A percentile compares a stretch with the other conserved stretches of the same genome.
These are phyloP conservation scores for Cudoniella acicularis DNA, from an alignment of 495 filamentous ascomycete genomes.

Conservation along the genomic window DNA sequence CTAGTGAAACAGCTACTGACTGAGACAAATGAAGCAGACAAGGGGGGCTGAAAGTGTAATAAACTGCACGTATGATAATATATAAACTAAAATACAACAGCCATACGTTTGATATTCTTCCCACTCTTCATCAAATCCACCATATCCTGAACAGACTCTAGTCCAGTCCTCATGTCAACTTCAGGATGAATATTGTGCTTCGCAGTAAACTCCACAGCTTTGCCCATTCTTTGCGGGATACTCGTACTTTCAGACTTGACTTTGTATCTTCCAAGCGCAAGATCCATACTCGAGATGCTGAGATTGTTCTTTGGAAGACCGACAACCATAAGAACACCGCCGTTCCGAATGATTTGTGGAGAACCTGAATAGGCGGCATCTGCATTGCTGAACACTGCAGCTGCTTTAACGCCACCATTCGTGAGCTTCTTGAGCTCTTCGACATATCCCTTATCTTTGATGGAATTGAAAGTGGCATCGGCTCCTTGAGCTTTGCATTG, in stretches of 20 bases:
- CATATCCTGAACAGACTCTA: conserved; percentile 22
- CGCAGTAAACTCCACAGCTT: conserved; percentile 19
- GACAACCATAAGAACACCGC: conserved; percentile 38
- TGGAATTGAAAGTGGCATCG: conserved; percentile 12
- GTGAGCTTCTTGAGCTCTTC: conserved; percentile 10
- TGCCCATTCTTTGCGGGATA: conserved; percentile 12
- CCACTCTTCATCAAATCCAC: conserved; percentile 12
- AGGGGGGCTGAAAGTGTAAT: too few species aligned
- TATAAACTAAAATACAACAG: conserved; percentile 10
- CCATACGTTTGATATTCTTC: conserved; percentile 19
- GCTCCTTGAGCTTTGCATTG: conserved; percentile 8
- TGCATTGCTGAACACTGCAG: conserved; percentile 24
- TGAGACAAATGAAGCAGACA: too few species aligned
- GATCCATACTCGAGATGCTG: conserved; percentile 23
- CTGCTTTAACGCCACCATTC: conserved; percentile 10
- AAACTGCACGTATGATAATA: too few species aligned
- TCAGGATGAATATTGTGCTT: conserved; percentile 25
- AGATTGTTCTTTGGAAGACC: conserved; percentile 34
- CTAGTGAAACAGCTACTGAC: too few species aligned
- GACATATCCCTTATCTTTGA: conserved; percentile 8
- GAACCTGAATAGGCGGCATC: conserved; percentile 29
- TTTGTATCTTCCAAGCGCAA: conserved; percentile 21
- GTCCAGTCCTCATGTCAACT: conserved; percentile 5
- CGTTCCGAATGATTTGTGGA: conserved; percentile 19
- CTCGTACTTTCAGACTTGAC: conserved; percentile 25